A percentile compares a stretch with the other conserved stretches of the same genome.
Conservation (phyloP, 305 asterid genomes). For the Solanum hybrid region DNA sequence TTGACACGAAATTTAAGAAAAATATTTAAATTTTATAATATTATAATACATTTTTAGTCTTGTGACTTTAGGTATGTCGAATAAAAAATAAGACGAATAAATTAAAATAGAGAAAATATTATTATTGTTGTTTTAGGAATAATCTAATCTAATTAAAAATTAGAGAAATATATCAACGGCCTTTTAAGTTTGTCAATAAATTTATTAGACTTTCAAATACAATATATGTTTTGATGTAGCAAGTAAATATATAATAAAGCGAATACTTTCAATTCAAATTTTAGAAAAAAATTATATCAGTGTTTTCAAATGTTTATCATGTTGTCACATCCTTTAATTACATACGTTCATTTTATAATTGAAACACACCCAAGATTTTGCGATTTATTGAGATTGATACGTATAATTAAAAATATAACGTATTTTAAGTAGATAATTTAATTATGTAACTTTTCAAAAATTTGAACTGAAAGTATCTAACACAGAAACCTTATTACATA, state of each 20-base stretch:
- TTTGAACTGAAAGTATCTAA: background rate
- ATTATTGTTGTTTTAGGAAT: background rate
- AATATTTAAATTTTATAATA: background rate
- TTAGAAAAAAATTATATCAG: background rate
- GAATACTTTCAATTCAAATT: background rate
- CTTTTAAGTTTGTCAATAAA: background rate
- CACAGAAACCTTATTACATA: background rate
- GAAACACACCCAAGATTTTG: background rate
- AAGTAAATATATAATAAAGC: background rate
- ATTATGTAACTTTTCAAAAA: background rate
- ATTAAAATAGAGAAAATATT: background rate
- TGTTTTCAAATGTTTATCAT: background rate
- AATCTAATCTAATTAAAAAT: background rate
- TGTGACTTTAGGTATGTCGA: background rate
- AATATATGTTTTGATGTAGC: background rate
- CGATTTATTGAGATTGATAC: background rate
- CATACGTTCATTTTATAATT: background rate
- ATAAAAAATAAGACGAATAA: background rate
- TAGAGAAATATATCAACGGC: background rate
- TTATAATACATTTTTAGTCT: background rate
- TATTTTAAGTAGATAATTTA: background rate
- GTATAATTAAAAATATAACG: no score
- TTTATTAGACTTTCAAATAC: background rate
- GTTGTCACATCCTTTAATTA: background rate
- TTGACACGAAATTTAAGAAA: background rate